Evolutionary conservation across 1,139 yeast species (phyloP), one percentile per base, ranked within the genome.

Genomic region (Scheffersomyces illinoinensis): DNA sequence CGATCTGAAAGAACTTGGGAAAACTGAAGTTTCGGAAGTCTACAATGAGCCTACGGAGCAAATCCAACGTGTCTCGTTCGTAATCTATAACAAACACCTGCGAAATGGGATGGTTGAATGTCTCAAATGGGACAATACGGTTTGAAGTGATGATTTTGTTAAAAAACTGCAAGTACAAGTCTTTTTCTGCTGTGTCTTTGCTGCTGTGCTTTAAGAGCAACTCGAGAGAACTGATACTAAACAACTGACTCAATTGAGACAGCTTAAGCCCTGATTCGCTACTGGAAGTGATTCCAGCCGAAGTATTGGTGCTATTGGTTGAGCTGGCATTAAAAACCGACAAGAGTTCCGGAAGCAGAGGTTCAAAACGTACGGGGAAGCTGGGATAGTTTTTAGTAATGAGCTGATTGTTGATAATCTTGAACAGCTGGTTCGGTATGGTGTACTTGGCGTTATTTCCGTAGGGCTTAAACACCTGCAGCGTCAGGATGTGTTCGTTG

Each of bases 31-130:
- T 77, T 57, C 85, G 72, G 71, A 83, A 82, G 21, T 76, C 77
- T 10, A 77, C 80, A n/a, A 82, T 72, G 59, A 73, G 60, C 24
- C 69, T 65, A 39, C 80, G 65, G 50, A 87, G 71, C 5, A 77
- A 71, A 17, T 84, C 88, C 2, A 87, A 67, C 0, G 88, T 77
- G 61, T 87, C 88, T 14, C 67, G 62, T 14, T 76, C 76, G 55
- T 61, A 73, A 59, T 89, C 82, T 3, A 93, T 79, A 5, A 90
- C 89, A 57, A 93, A 81, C 19, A 93, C 73, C 56, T 93, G 91
- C 1, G 93, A 84, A 1, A 93, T 85, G 0, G 99, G 98, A 70
- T 95, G 98, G 65, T 91, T 89, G 70, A 93, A 89, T 2, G 95
- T 88, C 71, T 95, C 98, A 71, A 91, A 93, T 1, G 97, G 89